Evolutionary conservation across 1,284 basidiomycete genomes (phyloP), one percentile per base, ranked within the genome.

Genomic region (Pholiota adiposa): DNA sequence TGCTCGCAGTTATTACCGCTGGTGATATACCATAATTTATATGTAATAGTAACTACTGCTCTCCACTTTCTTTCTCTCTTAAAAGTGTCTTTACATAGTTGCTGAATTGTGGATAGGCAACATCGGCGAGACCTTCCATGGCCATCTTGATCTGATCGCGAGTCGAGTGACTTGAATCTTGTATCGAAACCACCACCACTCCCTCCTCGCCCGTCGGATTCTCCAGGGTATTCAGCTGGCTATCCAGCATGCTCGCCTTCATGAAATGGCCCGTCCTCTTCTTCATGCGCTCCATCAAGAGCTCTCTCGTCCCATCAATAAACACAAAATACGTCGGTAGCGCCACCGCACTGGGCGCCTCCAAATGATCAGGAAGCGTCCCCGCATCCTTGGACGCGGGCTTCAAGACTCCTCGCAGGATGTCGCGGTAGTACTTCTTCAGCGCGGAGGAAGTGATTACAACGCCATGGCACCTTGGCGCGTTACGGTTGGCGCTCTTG

Each of bases 361-460:
- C 69, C 46, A 75, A 57, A 61, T 69, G 66, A 38, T 70, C 65
- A 12, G 72, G 54, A 19, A 61, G 71, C 3, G 70, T 71, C 25
- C 71, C 64, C 23, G 68, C 70, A 52, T 73, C 72, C 48, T 75
- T 51, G 21, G 57, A 59, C 56, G 58, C 66, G 60, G 50, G 61
- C 43, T 59, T 71, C 51, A 54, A 27, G 46, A 62, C 74, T 12
- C 91, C 91, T 19, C 96, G 82, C 52, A 98, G 76, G 41, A 96
- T 83, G 62, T 93, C 89, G 4, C 96, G 87, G 72, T 98, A 98
- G 64, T 79, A 81, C 65, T 73, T 81, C 74, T 91, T 95, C 70
- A 98, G 76, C 52, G 95, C 86, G n/a, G 93, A 96, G 72, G 94
- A 97, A 14, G 90, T 92, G 44, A 96, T 85, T 41, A 97, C 84